Evolutionary conservation across 2,329 filamentous ascomycete genomes (phyloP).

Genomic region (Stemphylium lycopersici): DNA sequence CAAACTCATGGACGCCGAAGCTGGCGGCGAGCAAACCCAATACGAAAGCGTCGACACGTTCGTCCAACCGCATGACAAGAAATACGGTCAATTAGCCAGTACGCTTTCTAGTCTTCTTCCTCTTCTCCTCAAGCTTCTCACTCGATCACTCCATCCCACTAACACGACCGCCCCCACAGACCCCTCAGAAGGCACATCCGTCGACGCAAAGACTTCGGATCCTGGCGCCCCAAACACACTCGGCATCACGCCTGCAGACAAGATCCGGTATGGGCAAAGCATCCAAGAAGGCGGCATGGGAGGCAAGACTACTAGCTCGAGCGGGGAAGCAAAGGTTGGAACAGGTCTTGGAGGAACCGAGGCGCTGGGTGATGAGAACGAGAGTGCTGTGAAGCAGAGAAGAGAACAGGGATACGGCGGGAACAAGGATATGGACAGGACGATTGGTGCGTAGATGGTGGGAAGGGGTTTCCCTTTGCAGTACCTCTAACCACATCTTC

Average conservation of each 20-base stretch:
- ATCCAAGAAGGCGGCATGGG: conserved; percentile 63
- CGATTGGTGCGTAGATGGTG: conserved; percentile 54
- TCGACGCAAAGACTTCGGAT: conserved; percentile 31
- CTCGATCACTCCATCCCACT: neutral
- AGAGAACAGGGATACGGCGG: conserved; percentile 61
- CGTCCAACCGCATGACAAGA: conserved; percentile 58
- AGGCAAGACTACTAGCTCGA: conserved; percentile 55
- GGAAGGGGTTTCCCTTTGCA: neutral
- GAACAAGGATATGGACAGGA: conserved; percentile 52
- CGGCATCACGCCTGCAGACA: conserved; percentile 52
- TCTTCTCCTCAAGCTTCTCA: neutral
- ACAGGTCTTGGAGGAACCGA: conserved; percentile 50
- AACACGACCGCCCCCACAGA: neutral
- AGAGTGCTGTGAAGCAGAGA: conserved; percentile 50
- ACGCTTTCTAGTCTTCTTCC: conserved; percentile 10
- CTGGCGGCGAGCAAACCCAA: conserved; percentile 65
- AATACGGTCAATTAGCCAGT: conserved; percentile 64
- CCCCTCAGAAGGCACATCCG: conserved; percentile 18
- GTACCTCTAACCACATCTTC: neutral
- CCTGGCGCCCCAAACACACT: conserved; percentile 51
- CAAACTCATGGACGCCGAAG: conserved; percentile 64
- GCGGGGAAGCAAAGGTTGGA: conserved; percentile 47
- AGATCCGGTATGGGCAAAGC: conserved; percentile 62
- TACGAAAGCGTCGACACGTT: conserved; percentile 65
- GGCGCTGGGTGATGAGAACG: conserved; percentile 47